These are phyloP conservation scores for Boletellus ananas DNA, from an alignment of 768 basidiomycete species.

Conservation along the genomic window DNA sequence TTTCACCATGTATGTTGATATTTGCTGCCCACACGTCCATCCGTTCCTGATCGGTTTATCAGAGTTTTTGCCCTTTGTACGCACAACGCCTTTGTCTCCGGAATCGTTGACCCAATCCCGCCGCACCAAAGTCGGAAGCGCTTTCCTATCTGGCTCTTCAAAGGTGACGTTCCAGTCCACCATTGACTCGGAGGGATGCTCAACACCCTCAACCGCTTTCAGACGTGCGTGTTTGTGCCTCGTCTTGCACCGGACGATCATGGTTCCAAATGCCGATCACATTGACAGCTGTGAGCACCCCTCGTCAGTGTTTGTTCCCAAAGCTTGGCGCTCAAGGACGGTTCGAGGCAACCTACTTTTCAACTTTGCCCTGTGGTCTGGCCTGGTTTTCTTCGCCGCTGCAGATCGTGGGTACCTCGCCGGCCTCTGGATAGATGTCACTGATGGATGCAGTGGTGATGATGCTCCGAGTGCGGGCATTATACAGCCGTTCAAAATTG, in stretches of 20 bases:
- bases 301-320: no score
- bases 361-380: neutral
- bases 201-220: neutral
- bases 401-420: conserved; percentile 1
- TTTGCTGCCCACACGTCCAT: no score
- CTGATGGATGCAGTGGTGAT: neutral
- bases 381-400: neutral
- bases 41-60: no score
- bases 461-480: neutral
- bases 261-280: neutral
- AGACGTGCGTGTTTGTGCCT: neutral
- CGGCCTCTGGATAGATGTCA: neutral
- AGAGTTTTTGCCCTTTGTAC: neutral
- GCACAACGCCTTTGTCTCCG: neutral
- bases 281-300: neutral
- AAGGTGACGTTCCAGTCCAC: neutral
- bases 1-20: no score
- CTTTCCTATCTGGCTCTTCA: neutral
- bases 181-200: no score
- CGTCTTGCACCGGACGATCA: neutral
- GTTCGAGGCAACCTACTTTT: neutral
- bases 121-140: neutral
- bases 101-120: neutral
- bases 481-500: neutral
- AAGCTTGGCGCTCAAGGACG: neutral